A percentile compares a stretch with the other conserved stretches of the same genome.
phyloP scores from a whole-genome alignment of 2,329 filamentous ascomycete genomes.

The Penicillium crustosum region DNA sequence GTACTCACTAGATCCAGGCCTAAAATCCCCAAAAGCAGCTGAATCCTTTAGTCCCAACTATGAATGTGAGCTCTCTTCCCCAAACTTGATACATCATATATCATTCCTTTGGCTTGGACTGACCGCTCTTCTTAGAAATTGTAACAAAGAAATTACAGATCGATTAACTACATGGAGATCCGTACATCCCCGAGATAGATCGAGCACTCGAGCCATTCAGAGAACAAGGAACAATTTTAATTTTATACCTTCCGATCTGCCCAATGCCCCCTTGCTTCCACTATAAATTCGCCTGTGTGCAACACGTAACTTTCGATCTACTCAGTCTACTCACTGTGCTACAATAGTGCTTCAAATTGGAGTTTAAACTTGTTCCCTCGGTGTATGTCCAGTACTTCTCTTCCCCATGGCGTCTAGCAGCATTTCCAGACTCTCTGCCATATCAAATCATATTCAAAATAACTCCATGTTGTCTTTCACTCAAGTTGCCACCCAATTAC shows the following conservation, averaged over 20 bases:
- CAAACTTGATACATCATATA: neutral
- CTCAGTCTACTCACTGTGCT: neutral
- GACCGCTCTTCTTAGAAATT: neutral
- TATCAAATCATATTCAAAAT: conserved; percentile 11
- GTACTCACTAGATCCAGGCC: neutral
- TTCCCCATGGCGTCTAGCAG: conserved; percentile 5
- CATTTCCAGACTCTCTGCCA: conserved; percentile 10
- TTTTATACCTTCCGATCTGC: neutral
- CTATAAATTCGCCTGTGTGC: neutral
- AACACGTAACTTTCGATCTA: neutral
- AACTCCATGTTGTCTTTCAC: conserved; percentile 8
- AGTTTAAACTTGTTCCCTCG: neutral
- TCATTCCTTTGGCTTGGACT: neutral
- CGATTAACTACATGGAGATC: neutral
- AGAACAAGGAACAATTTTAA: neutral
- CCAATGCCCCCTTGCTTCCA: neutral
- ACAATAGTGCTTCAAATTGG: neutral
- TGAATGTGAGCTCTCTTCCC: neutral
- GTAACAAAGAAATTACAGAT: neutral
- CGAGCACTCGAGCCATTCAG: neutral
- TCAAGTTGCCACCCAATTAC: conserved; percentile 39
- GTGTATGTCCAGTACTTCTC: neutral
- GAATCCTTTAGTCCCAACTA: neutral
- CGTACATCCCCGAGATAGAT: neutral
- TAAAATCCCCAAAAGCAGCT: neutral